Conservation (phyloP, 2,329 filamentous ascomycete genomes). For the Aspergillus sp. region DNA sequence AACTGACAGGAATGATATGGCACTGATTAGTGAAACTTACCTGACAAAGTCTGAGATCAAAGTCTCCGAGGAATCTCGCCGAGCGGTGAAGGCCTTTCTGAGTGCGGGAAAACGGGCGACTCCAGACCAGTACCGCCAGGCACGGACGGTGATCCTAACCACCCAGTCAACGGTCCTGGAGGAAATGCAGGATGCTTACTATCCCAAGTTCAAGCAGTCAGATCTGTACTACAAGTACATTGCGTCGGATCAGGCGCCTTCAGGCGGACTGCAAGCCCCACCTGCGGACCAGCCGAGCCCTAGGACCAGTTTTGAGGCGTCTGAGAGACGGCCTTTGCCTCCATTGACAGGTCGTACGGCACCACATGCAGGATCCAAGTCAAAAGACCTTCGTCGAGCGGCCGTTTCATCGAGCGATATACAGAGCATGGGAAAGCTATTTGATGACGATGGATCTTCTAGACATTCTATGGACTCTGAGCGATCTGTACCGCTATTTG, state of each 20-base stretch:
- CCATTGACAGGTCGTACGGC: constrained; percentile 40
- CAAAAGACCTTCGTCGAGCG: constrained; percentile 50
- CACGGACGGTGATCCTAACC: constrained; percentile 69
- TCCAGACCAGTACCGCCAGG: constrained; percentile 71
- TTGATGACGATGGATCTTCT: constrained; percentile 38
- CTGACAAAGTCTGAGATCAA: constrained; percentile 73
- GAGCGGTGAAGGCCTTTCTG: constrained; percentile 67
- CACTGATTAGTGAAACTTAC: constrained; percentile 86
- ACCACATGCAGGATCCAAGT: constrained; percentile 39
- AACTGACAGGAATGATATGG: constrained; percentile 76
- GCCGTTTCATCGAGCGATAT: constrained; percentile 56
- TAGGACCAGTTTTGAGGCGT: constrained; percentile 18
- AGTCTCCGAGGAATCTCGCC: constrained; percentile 60
- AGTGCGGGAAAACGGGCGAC: constrained; percentile 68
- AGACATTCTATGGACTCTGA: constrained; percentile 66
- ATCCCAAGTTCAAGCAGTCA: constrained; percentile 79
- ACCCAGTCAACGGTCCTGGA: constrained; percentile 78
- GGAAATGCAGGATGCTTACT: constrained; percentile 71
- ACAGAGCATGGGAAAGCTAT: constrained; percentile 39
- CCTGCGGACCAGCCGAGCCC: constrained; percentile 12
- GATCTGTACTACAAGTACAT: constrained; percentile 96
- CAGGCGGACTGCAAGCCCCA: constrained; percentile 13
- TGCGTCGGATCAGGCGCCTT: constrained; percentile 64
- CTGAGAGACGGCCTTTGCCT: constrained; percentile 34
- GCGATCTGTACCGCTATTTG: constrained; percentile 57